Conservation (phyloP, 169 alveolate species). For the Plasmodium berghei region DNA sequence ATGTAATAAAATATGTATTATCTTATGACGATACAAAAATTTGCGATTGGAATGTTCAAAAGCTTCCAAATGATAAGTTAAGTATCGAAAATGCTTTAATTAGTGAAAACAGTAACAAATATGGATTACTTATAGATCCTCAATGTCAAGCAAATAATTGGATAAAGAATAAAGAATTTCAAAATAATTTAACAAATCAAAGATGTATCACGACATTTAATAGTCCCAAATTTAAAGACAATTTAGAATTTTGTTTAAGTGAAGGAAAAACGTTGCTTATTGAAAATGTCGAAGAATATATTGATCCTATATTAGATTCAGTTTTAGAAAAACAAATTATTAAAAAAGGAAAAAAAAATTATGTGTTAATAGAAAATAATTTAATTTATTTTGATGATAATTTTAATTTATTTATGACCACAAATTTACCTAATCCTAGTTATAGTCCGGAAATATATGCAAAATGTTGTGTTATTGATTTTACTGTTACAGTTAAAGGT, state of each 20-base stretch:
- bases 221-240: constrained; percentile 93
- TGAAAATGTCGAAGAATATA: constrained; percentile 96
- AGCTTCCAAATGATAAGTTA: constrained; percentile 86
- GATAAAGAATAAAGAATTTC: constrained; percentile 83
- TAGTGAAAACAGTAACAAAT: constrained; percentile 82
- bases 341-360: constrained; percentile 90
- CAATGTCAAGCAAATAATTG: constrained; percentile 88
- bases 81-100: constrained; percentile 89
- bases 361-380: constrained; percentile 92
- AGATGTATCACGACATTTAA: constrained; percentile 90
- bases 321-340: constrained; percentile 94
- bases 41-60: constrained; percentile 83
- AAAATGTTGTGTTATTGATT: constrained; percentile 96
- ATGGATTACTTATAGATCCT: constrained; percentile 89
- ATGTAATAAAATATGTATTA: constrained; percentile 55
- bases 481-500: constrained; percentile 96
- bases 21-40: constrained; percentile 69
- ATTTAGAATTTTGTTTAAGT: constrained; percentile 92
- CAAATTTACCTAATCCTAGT: constrained; percentile 96
- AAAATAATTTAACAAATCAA: constrained; percentile 84
- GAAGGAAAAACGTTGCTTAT: constrained; percentile 94
- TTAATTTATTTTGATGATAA: constrained; percentile 93
- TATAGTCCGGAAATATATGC: constrained; percentile 98
- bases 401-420: constrained; percentile 95
- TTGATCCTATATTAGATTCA: constrained; percentile 96